Percentiles rank a stretch among this genome's conserved stretches.
These are phyloP conservation scores for Kickxella alabastrina DNA, from an alignment of 192 early-diverging fungal genomes.

Conservation along the genomic window DNA sequence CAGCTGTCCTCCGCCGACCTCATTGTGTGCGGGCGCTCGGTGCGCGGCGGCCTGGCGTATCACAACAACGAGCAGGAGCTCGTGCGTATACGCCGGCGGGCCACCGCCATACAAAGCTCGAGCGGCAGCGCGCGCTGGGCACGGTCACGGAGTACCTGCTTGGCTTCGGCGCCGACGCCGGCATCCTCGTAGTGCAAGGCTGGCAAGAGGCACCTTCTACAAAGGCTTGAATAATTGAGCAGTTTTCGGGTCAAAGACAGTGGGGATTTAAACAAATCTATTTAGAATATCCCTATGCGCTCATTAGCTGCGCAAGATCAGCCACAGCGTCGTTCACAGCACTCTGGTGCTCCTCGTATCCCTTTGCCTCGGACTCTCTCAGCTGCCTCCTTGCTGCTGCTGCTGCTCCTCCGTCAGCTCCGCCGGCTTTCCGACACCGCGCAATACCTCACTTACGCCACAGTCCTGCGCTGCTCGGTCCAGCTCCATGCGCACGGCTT, in stretches of 20 bases:
- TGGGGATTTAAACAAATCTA: no score
- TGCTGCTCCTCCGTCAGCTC: conserved; percentile 15
- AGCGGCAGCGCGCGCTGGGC: conserved; percentile 40
- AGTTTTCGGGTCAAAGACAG: no score
- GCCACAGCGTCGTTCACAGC: conserved; percentile 25
- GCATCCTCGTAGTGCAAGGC: conserved; percentile 52
- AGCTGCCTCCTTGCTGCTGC: conserved; percentile 13
- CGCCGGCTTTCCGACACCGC: conserved; percentile 22
- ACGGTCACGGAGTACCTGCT: conserved; percentile 37
- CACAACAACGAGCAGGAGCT: conserved; percentile 30
- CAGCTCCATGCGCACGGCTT: conserved; percentile 20
- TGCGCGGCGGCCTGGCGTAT: conserved; percentile 18
- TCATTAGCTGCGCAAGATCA: conserved; percentile 45
- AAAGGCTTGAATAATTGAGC: no score
- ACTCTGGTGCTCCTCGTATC: conserved; percentile 32
- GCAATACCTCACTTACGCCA: conserved; percentile 24
- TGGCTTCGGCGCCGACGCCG: conserved; percentile 42
- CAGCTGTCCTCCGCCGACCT: conserved; percentile 16
- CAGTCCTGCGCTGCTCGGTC: conserved; percentile 9
- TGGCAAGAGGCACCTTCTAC: conserved; percentile 8
- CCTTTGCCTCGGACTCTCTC: conserved; percentile 21
- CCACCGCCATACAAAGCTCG: conserved; percentile 22
- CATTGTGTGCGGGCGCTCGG: conserved; percentile 39
- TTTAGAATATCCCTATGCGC: no score
- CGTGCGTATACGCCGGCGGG: conserved; percentile 9